Percentiles rank a stretch among this genome's conserved stretches.
Conservation (phyloP, 352 stramenopile species). For the Globisporangium okanoganense region DNA sequence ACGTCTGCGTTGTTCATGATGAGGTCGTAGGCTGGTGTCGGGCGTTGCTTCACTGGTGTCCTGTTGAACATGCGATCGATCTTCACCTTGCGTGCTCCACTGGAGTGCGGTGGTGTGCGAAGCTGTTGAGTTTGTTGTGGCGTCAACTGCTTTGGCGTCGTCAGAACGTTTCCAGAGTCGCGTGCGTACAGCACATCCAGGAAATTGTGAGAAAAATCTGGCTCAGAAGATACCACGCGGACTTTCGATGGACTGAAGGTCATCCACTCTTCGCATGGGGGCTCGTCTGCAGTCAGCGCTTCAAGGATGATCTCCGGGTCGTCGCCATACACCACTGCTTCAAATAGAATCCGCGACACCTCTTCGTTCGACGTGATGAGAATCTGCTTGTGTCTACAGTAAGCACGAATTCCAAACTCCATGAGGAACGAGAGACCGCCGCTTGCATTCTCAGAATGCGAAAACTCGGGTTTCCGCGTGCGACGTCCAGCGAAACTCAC, state of each 20-base stretch:
- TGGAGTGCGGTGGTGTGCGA: conserved; percentile 4
- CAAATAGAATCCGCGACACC: conserved; percentile 31
- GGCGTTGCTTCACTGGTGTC: conserved; percentile 7
- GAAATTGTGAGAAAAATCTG: conserved; percentile 2
- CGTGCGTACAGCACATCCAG: conserved; percentile 23
- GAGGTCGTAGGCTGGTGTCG: conserved; percentile 18
- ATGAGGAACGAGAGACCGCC: conserved; percentile 27
- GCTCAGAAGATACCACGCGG: neutral
- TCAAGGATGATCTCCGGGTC: conserved; percentile 40
- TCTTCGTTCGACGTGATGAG: conserved; percentile 24
- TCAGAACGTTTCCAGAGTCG: neutral
- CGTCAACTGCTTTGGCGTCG: neutral
- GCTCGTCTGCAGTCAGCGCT: conserved; percentile 31
- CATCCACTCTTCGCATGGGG: conserved; percentile 42
- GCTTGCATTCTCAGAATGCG: neutral
- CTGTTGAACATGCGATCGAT: conserved; percentile 23
- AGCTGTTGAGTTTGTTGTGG: neutral
- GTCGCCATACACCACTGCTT: conserved; percentile 31
- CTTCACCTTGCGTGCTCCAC: conserved; percentile 13
- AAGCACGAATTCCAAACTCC: conserved; percentile 36
- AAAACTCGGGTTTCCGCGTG: conserved; percentile 10
- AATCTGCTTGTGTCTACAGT: conserved; percentile 35
- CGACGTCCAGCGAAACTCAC: neutral
- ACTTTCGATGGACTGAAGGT: conserved; percentile 19
- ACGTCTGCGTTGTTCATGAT: conserved; percentile 27